phyloP scores from a whole-genome alignment of 768 basidiomycete species.

The Kondoa subrosea region DNA sequence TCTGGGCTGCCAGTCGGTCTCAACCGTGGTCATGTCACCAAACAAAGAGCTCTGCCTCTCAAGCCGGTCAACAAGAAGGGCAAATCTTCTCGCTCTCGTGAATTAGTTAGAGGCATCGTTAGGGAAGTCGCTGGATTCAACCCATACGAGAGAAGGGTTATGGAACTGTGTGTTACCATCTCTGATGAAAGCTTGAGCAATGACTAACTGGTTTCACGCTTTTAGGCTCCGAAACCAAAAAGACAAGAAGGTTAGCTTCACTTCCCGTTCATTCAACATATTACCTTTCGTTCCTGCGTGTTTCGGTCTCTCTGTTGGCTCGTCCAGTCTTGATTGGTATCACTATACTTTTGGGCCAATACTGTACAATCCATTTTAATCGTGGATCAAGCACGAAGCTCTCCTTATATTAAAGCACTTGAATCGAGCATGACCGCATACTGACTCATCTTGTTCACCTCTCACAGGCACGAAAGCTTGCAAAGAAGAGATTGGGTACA shows the following conservation, averaged over 20 bases:
- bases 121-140: conserved; percentile 96
- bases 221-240: conserved; percentile 19
- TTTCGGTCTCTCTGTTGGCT: neutral
- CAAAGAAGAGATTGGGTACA: conserved; percentile 99
- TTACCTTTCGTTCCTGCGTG: neutral
- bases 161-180: conserved; percentile 51
- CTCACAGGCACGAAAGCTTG: conserved; percentile 74
- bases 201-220: neutral
- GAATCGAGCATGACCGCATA: too few relatives aligned
- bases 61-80: conserved; percentile 59
- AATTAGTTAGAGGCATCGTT: conserved; percentile 80
- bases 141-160: conserved; percentile 89
- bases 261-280: neutral
- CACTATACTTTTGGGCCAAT: too few relatives aligned
- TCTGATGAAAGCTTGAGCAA: neutral
- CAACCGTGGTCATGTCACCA: conserved; percentile 27
- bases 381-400: too few relatives aligned
- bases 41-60: conserved; percentile 17
- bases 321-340: too few relatives aligned
- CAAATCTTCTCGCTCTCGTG: conserved; percentile 67
- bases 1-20: conserved; percentile 23
- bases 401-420: too few relatives aligned
- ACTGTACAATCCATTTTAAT: too few relatives aligned
- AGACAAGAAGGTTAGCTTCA: conserved; percentile 12
- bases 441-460: neutral